Evolutionary conservation across 805 yeast genomes (phyloP).

Genomic region (Lipomyces kockii): DNA sequence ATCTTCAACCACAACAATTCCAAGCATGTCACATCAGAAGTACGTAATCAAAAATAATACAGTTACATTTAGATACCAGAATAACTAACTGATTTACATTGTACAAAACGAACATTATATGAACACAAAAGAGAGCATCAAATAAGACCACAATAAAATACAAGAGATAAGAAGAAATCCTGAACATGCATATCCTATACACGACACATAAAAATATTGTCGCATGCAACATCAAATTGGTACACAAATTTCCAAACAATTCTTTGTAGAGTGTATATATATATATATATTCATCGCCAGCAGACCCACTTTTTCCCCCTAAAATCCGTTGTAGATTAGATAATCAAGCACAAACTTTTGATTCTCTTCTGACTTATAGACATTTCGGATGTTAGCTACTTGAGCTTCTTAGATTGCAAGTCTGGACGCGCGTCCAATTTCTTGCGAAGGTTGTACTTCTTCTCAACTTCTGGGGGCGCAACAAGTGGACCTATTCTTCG

Average conservation of each 20-base stretch:
- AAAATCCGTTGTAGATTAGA: background rate
- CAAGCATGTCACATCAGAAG: background rate
- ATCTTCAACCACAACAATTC: background rate
- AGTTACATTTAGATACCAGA: background rate
- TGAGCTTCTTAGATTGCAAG: slow-evolving; percentile 13
- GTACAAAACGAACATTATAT: background rate
- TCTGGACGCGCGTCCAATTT: slow-evolving; percentile 31
- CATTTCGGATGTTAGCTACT: background rate
- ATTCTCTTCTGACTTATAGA: background rate
- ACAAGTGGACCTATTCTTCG: slow-evolving; percentile 34
- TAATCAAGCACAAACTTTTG: background rate
- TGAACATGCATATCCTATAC: background rate
- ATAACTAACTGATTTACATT: background rate
- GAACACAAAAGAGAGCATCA: background rate
- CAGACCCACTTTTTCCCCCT: background rate
- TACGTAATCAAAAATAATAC: background rate
- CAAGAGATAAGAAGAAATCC: background rate
- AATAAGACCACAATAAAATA: background rate
- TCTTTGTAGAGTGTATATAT: background rate
- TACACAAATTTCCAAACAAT: background rate
- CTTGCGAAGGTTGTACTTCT: slow-evolving; percentile 31
- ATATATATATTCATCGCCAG: background rate
- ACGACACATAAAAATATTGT: background rate
- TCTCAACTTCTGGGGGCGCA: slow-evolving; percentile 25
- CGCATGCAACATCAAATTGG: background rate